Base-by-base conservation (phyloP, 2,329 filamentous ascomycete species). In the Corynespora cassiicola region DNA sequence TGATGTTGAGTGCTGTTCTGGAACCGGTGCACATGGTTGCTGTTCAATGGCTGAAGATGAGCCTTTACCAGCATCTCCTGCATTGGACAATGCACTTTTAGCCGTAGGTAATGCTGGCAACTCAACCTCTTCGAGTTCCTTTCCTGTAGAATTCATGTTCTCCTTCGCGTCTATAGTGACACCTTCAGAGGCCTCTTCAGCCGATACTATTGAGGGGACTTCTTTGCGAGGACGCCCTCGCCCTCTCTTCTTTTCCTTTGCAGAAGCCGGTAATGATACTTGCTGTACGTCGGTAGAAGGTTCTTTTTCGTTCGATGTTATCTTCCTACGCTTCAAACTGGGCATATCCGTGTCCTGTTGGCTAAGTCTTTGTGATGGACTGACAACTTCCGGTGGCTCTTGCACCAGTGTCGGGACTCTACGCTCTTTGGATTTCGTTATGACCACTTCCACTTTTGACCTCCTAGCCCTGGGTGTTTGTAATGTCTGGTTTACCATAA, bases 171-270 rank as follows among this genome's bases (percentile, higher is more conserved):
- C n/a, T n/a, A n/a, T n/a, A n/a, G n/a, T n/a, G n/a, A n/a, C 16
- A 11, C 9, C 7, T 9, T 17, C 17, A 20, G 20, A 6, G 18
- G 25, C 22, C 12, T 9, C 19, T 15, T 7, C 22, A 25, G n/a
- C 31, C 17, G 12, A 7, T 25, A 9, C 19, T 6, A 15, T 6
- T 9, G 24, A 5, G 7, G 24, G 15, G 9, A 26, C 15, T 18
- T 28, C 46, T 35, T 66, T 67, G 25, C 54, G 57, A 5, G 65
- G 64, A 9, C 64, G 55, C 29, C 65, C 63, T 30, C 66, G 56
- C 18, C 58, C 51, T 52, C 52, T 42, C 24, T 61, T 67, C 46
- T 56, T 63, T 30, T 49, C 52, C 3, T 39, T 38, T 6, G 27
- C 28, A 7, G 36, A n/a, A 16, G 45, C 39, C 4, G 41, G 18